Percentiles rank a stretch among this genome's conserved stretches.
phyloP scores from a whole-genome alignment of 805 yeast species.

The Isabelozyma pseudorhagii region DNA sequence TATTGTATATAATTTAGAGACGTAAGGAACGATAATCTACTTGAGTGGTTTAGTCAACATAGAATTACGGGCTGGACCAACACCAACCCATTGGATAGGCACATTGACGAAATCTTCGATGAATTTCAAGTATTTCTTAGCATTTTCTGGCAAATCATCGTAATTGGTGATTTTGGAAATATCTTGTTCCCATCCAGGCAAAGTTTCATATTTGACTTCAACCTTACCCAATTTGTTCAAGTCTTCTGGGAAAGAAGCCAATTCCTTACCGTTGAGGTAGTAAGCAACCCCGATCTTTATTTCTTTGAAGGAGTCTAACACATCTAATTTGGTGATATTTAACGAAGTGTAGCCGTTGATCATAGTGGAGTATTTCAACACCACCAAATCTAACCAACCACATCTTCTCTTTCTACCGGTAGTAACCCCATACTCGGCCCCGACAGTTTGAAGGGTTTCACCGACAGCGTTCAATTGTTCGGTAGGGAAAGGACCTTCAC shows the following conservation, averaged over 20 bases:
- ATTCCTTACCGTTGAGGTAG: conserved; percentile 69
- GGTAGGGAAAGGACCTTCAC: conserved; percentile 99
- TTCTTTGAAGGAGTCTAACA: conserved; percentile 84
- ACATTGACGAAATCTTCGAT: conserved; percentile 83
- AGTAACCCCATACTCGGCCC: conserved; percentile 96
- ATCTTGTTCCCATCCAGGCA: conserved; percentile 92
- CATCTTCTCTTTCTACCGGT: conserved; percentile 99
- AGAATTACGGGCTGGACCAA: conserved; percentile 95
- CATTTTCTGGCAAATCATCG: conserved; percentile 82
- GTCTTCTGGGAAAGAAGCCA: conserved; percentile 91
- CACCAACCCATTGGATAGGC: conserved; percentile 96
- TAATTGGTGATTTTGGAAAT: conserved; percentile 69
- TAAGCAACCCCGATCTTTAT: conserved; percentile 87
- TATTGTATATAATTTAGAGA: background rate
- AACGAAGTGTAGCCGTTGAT: conserved; percentile 94
- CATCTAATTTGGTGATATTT: conserved; percentile 95
- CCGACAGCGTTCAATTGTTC: conserved; percentile 90
- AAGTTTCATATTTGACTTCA: conserved; percentile 85
- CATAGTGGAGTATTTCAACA: conserved; percentile 82
- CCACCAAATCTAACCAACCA: conserved; percentile 98
- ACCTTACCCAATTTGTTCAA: conserved; percentile 77
- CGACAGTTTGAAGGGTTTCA: conserved; percentile 82
- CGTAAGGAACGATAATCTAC: background rate
- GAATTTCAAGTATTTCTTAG: conserved; percentile 76
- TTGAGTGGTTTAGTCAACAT: conserved; percentile 62